Evolutionary conservation across 2,329 filamentous ascomycete species (phyloP), one percentile per base, ranked within the genome.

Genomic region (Xylariaceae sp.): DNA sequence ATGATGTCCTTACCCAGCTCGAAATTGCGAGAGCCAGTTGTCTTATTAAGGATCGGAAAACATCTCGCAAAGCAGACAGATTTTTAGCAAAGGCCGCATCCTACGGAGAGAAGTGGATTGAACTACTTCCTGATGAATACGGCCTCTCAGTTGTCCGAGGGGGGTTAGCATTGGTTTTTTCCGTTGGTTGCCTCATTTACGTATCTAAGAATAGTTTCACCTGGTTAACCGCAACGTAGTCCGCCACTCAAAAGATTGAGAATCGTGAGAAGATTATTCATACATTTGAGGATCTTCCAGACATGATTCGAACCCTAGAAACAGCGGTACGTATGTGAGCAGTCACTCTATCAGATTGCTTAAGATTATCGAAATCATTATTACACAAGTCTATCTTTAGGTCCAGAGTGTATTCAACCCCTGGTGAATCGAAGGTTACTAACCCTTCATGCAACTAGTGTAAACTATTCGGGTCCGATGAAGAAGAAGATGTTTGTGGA

Each of bases 271-370:
- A 29, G 30, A 45, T 51, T 13, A 37, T 51, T 10, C 30, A 30
- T 20, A n/a, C 48, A 2, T 51, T 51, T 18, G 48, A 51, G 16
- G 30, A 51, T 13, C 18, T 51, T 32, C 48, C 48, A 13, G 48
- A 51, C 21, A 51, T 51, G 40, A 51, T 51, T 21, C 30, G 48
- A 5, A 51, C 48, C 16, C 44, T 51, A 29, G 48, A 51, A 24
- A 51, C 41, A 16, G 48, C 48, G 6, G 46, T 50, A 20, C 3
- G 46, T 39, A 23, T 16, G 9, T 15, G 33, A 36, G 16, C 33
- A 16, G 6, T 36, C 15, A 36, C 15, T 36, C 33, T 7, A 16
- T 10, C 16, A 16, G n/a, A n/a, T n/a, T n/a, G n/a, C n/a, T n/a
- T n/a, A n/a, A n/a, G n/a, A n/a, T n/a, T n/a, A n/a, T n/a, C n/a